Base-by-base conservation (phyloP, 2,329 filamentous ascomycete species). In the Penicillium sp. region DNA sequence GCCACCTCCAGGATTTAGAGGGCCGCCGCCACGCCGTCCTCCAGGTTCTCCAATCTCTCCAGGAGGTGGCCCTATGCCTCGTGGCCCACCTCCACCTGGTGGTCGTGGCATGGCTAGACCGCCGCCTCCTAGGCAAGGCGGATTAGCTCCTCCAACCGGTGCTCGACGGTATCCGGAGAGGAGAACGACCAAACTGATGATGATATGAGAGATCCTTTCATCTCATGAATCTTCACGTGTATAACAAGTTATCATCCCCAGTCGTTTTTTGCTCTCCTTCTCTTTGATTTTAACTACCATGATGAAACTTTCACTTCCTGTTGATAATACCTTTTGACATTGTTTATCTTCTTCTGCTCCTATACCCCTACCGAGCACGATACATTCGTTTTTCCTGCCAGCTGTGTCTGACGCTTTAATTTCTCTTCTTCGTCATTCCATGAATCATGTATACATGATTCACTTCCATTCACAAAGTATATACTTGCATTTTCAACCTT, bases 171-270 rank as follows among this genome's bases (percentile, higher is more conserved):
- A 77, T 66, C 77, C 77, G 1, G 77, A 79, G 65, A 71, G 77
- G 60, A 71, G 77, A 62, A 79, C 76, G 8, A 80, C 77, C 57
- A 73, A 65, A 66, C 65, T 79, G 63, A 78, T 78, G 74, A 79
- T 78, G 72, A 71, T 72, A 70, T 77, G 69, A 77, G 60, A 26
- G 55, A 30, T 48, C 33, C 51, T 26, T n/a, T 47, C 56, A 21
- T 47, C 45, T 43, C 40, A 43, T 43, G 28, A 40, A 28, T 23
- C 33, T 30, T 52, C 28, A 56, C 49, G 40, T 47, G 47, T 45
- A 49, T 46, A 55, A 53, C 50, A 53, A 26, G 12, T 47, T 21
- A n/a, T 18, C 24, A 38, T 21, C 45, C 38, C 14, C 56, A 20
- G 42, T 58, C 42, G 50, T 38, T 56, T 33, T 33, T 23, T 20